Evolutionary conservation across 805 yeast genomes (phyloP).

Genomic region (Cyberlindnera maclurae): DNA sequence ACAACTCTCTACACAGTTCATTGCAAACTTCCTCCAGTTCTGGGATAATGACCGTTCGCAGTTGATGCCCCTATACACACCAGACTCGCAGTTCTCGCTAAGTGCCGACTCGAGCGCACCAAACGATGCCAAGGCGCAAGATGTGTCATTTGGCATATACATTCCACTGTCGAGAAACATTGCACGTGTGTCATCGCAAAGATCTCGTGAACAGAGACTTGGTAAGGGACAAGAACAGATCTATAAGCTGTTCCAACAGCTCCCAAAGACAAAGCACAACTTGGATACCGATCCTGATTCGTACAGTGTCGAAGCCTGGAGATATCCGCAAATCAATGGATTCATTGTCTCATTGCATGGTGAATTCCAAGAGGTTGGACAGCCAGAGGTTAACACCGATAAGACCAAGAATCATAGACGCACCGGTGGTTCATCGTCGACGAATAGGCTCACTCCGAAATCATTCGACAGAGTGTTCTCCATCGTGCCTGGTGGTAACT

Average conservation of each 20-base stretch:
- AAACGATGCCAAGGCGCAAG: constrained; percentile 27
- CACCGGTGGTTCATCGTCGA: constrained; percentile 25
- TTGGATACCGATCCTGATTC: constrained; percentile 53
- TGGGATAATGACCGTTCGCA: constrained; percentile 81
- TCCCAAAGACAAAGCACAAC: constrained; percentile 78
- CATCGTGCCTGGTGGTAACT: constrained; percentile 62
- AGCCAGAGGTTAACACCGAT: constrained; percentile 35
- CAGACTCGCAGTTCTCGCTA: constrained; percentile 77
- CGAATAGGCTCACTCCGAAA: constrained; percentile 44
- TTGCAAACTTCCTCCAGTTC: constrained; percentile 62
- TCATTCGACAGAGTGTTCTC: constrained; percentile 83
- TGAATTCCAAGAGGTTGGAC: constrained; percentile 60
- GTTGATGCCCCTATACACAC: constrained; percentile 66
- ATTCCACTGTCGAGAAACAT: constrained; percentile 72
- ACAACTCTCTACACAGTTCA: constrained; percentile 64
- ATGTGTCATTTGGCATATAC: constrained; percentile 56
- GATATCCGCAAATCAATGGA: constrained; percentile 66
- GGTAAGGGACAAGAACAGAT: constrained; percentile 67
- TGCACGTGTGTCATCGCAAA: constrained; percentile 47
- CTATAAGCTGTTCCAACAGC: constrained; percentile 45
- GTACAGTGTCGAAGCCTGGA: constrained; percentile 73
- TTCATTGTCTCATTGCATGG: constrained; percentile 81
- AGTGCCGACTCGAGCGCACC: constrained; percentile 73
- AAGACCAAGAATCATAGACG: constrained; percentile 22
- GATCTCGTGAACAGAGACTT: constrained; percentile 51